Conservation (phyloP, 2,329 filamentous ascomycete species). For the Beauveria medogensis region DNA sequence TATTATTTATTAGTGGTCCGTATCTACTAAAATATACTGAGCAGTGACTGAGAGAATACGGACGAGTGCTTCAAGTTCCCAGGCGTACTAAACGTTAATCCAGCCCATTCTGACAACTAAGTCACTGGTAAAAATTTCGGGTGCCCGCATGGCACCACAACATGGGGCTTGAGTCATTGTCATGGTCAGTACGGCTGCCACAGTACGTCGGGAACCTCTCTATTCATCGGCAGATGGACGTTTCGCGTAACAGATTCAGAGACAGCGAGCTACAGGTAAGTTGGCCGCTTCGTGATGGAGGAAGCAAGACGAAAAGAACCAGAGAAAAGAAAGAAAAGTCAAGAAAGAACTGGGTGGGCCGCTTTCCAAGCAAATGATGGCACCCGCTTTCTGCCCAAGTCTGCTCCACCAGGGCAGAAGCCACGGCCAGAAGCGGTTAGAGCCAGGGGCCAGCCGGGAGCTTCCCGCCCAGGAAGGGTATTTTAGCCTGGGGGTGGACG, state of each 20-base stretch:
- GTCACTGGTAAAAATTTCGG: not conserved
- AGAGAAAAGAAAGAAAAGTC: not conserved
- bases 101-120: not conserved
- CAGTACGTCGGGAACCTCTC: too few species aligned
- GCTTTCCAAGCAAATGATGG: not conserved
- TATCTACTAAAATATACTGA: not conserved
- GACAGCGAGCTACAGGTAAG: not conserved
- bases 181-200: too few species aligned
- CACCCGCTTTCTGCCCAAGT: constrained; percentile 6
- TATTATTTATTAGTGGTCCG: too few species aligned
- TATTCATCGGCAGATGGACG: too few species aligned
- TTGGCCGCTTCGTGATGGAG: not conserved
- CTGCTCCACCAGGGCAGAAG: not conserved
- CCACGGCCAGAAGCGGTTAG: not conserved
- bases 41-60: too few species aligned
- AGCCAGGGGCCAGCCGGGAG: not conserved
- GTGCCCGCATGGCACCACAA: not conserved
- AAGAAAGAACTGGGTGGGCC: not conserved
- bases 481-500: not conserved
- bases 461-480: not conserved
- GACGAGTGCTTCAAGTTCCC: not conserved
- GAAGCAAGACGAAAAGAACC: not conserved
- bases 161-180: too few species aligned
- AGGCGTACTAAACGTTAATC: not conserved
- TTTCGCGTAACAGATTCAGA: not conserved